A percentile compares a stretch with the other conserved stretches of the same genome.
phyloP scores from a whole-genome alignment of 495 filamentous ascomycete species.

The Xylaria flabelliformis region DNA sequence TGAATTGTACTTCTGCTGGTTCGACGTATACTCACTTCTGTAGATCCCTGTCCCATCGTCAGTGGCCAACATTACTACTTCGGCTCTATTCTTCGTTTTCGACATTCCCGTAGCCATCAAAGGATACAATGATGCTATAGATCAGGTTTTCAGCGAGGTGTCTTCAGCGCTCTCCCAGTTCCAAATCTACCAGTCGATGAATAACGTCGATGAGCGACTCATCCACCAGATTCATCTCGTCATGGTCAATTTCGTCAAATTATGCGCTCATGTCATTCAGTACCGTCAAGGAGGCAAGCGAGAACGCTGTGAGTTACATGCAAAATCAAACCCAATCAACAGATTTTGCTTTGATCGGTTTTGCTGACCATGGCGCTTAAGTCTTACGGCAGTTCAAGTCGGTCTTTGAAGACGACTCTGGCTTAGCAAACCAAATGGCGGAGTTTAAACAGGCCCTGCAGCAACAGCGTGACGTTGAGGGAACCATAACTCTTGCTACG shows the following conservation, averaged over 20 bases:
- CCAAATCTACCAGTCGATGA: constrained; percentile 26
- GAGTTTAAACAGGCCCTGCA: constrained; percentile 24
- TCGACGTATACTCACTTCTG: neutral
- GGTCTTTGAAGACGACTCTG: constrained; percentile 26
- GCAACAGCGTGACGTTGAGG: constrained; percentile 28
- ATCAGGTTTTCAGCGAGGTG: constrained; percentile 24
- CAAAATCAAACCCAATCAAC: neutral
- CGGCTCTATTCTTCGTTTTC: constrained; percentile 29
- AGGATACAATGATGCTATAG: constrained; percentile 26
- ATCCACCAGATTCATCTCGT: constrained; percentile 23
- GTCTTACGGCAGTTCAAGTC: constrained; percentile 21
- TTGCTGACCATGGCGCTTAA: neutral
- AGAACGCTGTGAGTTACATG: constrained; percentile 13
- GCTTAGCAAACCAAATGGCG: constrained; percentile 18
- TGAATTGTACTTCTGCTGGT: neutral
- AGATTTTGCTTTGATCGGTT: neutral
- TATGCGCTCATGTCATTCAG: constrained; percentile 30
- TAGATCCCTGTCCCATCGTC: constrained; percentile 23
- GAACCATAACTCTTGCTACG: constrained; percentile 19
- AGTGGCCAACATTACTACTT: constrained; percentile 19
- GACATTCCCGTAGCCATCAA: constrained; percentile 28
- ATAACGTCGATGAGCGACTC: constrained; percentile 14
- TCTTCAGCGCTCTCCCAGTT: constrained; percentile 29
- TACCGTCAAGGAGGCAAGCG: constrained; percentile 27
- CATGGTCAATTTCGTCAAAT: constrained; percentile 29